phyloP scores from a whole-genome alignment of 208 protist species.

The Leishmania lainsoni region DNA sequence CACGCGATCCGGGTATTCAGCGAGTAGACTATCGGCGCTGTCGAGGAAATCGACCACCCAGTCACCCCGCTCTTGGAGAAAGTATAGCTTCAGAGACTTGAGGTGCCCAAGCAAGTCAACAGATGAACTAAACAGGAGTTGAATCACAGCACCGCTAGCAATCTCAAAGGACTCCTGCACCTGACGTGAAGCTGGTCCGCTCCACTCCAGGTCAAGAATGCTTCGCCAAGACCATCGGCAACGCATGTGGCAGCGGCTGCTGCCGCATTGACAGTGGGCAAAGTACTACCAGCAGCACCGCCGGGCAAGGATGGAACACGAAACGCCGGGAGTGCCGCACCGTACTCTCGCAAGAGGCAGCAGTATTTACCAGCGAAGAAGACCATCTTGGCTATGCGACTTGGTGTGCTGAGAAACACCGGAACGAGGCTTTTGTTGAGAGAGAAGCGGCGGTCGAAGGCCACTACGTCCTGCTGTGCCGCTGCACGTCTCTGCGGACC shows the following conservation, averaged over 20 bases:
- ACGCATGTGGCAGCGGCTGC: neutral
- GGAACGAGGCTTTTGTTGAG: constrained; percentile 87
- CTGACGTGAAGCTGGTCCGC: constrained; percentile 68
- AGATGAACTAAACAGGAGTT: constrained; percentile 66
- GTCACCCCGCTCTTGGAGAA: constrained; percentile 80
- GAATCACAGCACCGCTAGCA: constrained; percentile 73
- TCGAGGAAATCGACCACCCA: constrained; percentile 89
- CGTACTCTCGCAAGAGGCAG: constrained; percentile 85
- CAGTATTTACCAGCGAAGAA: constrained; percentile 90
- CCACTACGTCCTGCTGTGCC: constrained; percentile 36
- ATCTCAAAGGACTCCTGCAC: constrained; percentile 84
- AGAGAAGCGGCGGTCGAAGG: constrained; percentile 83
- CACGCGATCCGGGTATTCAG: constrained; percentile 59
- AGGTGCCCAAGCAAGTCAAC: constrained; percentile 85
- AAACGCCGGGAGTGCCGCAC: constrained; percentile 53
- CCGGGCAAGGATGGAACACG: neutral
- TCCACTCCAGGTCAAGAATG: constrained; percentile 66
- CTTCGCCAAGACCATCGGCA: constrained; percentile 3
- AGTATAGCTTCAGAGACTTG: constrained; percentile 76
- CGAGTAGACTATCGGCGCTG: constrained; percentile 70
- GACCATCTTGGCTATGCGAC: constrained; percentile 78
- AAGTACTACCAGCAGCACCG: neutral
- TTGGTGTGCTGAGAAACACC: constrained; percentile 58
- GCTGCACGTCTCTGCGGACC: constrained; percentile 13
- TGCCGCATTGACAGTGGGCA: no score